A percentile compares a stretch with the other conserved stretches of the same genome.
Evolutionary conservation across 768 basidiomycete genomes (phyloP).

Genomic region (Leucosporidium creatinivorum): DNA sequence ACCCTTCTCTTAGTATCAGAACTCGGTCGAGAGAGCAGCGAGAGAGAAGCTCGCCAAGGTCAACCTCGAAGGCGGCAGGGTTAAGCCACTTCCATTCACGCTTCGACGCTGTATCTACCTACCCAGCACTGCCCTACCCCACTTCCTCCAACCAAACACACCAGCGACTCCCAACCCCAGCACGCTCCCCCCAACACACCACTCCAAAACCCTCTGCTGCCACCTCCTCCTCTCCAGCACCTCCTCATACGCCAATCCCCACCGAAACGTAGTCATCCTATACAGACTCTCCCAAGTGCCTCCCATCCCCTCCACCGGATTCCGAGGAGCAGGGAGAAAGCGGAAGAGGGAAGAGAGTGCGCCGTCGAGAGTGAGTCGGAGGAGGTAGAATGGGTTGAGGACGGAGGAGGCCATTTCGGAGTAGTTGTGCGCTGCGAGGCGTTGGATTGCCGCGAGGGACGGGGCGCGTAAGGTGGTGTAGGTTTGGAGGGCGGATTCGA

Average conservation of each 20-base stretch:
- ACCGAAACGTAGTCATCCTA: conserved; percentile 96
- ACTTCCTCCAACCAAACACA: not conserved
- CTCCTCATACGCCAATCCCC: conserved; percentile 83
- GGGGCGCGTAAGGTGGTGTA: conserved; percentile 78
- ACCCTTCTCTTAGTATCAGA: too few species aligned
- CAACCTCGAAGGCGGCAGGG: too few species aligned
- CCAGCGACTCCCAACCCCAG: not conserved
- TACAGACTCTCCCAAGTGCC: conserved; percentile 79
- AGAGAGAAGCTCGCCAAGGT: too few species aligned
- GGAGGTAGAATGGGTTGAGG: conserved; percentile 24
- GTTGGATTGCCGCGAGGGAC: conserved; percentile 81
- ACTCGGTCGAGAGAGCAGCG: too few species aligned
- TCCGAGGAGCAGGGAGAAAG: conserved; percentile 15
- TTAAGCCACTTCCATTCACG: too few species aligned
- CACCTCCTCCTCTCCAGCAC: conserved; percentile 61
- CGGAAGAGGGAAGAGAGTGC: conserved; percentile 34
- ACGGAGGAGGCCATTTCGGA: conserved; percentile 48
- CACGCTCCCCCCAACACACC: conserved; percentile 46
- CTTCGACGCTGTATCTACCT: too few species aligned
- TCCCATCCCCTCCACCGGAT: conserved; percentile 54
- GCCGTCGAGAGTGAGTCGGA: conserved; percentile 26
- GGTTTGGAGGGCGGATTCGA: conserved; percentile 48
- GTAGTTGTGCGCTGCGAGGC: conserved; percentile 96
- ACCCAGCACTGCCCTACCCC: not conserved
- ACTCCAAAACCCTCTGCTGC: conserved; percentile 60